Conservation (phyloP, 129 eudicot species). For the Erigeron canadensis region DNA sequence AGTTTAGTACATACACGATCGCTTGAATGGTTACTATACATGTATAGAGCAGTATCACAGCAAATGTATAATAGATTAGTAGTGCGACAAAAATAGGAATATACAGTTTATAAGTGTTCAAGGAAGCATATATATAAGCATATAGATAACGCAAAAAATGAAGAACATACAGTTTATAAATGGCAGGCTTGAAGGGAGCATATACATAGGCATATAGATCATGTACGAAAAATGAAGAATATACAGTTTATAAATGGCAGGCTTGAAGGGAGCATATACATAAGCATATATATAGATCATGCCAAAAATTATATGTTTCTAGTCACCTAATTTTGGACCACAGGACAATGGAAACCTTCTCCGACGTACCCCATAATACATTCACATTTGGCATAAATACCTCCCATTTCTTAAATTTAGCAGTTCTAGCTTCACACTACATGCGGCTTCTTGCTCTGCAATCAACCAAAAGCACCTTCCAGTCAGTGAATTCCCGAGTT, state of each 20-base stretch:
- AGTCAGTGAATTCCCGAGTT: constrained; percentile 4
- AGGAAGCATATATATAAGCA: too few species aligned
- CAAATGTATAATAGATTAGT: not conserved
- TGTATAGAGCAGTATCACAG: not conserved
- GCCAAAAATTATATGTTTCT: not conserved
- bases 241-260: not conserved
- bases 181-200: not conserved
- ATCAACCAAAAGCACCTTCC: not conserved
- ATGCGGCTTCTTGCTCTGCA: constrained; percentile 26
- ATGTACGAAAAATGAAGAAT: not conserved
- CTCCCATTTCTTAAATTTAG: constrained; percentile 12
- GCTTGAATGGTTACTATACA: constrained; percentile 3
- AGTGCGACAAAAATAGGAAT: not conserved
- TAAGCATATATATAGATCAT: too few species aligned
- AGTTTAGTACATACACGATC: not conserved
- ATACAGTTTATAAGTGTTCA: not conserved
- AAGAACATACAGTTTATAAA: not conserved
- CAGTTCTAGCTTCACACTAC: constrained; percentile 20
- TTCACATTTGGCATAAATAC: not conserved
- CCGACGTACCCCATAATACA: not conserved
- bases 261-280: not conserved
- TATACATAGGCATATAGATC: too few species aligned
- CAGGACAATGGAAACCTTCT: not conserved
- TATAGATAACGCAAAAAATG: too few species aligned
- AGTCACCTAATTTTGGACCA: not conserved